These are phyloP conservation scores for Pezicula rhizophila DNA, from an alignment of 2,329 filamentous ascomycete genomes.

Conservation along the genomic window DNA sequence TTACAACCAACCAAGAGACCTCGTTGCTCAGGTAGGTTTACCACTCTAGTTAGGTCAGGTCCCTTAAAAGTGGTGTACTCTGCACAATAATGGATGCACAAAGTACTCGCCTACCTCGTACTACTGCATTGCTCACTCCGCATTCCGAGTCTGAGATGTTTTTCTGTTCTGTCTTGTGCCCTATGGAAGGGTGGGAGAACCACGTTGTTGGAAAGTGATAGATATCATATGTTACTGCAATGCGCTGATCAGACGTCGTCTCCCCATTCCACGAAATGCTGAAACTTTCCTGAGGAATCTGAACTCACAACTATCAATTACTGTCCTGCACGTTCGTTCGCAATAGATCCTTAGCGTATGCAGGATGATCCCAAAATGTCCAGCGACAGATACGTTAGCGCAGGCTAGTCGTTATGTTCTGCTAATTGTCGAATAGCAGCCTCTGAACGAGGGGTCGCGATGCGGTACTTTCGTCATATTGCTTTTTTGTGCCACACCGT, in stretches of 20 bases:
- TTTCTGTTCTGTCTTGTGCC: no score
- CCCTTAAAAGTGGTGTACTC: no score
- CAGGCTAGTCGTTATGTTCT: not conserved
- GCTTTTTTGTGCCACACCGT: not conserved
- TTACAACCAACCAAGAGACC: no score
- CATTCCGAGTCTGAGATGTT: no score
- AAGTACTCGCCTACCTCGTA: no score
- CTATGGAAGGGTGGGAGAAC: no score
- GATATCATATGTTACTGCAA: not conserved
- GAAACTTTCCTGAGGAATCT: not conserved
- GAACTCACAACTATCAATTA: not conserved
- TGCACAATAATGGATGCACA: no score
- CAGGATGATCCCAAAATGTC: not conserved
- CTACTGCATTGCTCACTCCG: no score
- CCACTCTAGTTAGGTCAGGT: no score
- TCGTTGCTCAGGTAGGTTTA: no score
- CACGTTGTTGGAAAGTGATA: not conserved
- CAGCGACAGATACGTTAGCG: not conserved
- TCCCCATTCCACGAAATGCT: not conserved
- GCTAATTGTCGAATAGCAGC: not conserved
- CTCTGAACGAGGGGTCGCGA: not conserved
- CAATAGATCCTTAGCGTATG: not conserved
- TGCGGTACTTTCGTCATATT: not conserved
- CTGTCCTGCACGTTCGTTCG: not conserved
- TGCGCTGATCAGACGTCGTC: not conserved